A percentile compares a stretch with the other conserved stretches of the same genome.
Evolutionary conservation across 2,329 filamentous ascomycete genomes (phyloP).

Genomic region (Thelonectria discophora): DNA sequence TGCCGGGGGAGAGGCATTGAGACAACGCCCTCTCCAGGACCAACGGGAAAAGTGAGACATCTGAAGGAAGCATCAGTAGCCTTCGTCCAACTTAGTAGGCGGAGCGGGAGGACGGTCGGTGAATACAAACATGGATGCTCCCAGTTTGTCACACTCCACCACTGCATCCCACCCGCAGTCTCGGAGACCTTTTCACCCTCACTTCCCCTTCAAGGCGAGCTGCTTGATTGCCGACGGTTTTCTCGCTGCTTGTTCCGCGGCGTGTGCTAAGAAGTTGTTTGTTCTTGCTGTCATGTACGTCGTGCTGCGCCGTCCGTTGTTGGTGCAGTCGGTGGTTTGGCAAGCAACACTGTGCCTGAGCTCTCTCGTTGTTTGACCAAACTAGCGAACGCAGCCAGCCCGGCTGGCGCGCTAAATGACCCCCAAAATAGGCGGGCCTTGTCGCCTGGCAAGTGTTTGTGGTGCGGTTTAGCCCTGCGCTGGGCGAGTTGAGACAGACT

Average conservation of each 20-base stretch:
- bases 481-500: slow-evolving; percentile 24
- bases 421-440: slow-evolving; percentile 33
- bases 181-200: slow-evolving; percentile 26
- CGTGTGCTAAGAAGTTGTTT: slow-evolving; percentile 10
- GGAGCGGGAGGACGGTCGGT: slow-evolving; percentile 24
- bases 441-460: slow-evolving; percentile 28
- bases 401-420: slow-evolving; percentile 31
- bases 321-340: slow-evolving; percentile 15
- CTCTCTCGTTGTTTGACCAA: slow-evolving; percentile 18
- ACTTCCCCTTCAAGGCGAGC: background rate
- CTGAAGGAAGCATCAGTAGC: slow-evolving; percentile 27
- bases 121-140: slow-evolving; percentile 36
- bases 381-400: slow-evolving; percentile 26
- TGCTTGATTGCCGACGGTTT: slow-evolving; percentile 10
- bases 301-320: slow-evolving; percentile 18
- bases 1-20: slow-evolving; percentile 25
- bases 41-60: slow-evolving; percentile 24
- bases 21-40: slow-evolving; percentile 19
- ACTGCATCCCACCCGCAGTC: slow-evolving; percentile 32
- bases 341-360: slow-evolving; percentile 6
- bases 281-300: background rate
- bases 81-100: slow-evolving; percentile 5
- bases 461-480: slow-evolving; percentile 33
- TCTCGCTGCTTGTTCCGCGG: slow-evolving; percentile 3
- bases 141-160: slow-evolving; percentile 28